A percentile compares a stretch with the other conserved stretches of the same genome.
Evolutionary conservation across 192 early-diverging fungal species (phyloP).

Genomic region (Neocallimastix lanati): DNA sequence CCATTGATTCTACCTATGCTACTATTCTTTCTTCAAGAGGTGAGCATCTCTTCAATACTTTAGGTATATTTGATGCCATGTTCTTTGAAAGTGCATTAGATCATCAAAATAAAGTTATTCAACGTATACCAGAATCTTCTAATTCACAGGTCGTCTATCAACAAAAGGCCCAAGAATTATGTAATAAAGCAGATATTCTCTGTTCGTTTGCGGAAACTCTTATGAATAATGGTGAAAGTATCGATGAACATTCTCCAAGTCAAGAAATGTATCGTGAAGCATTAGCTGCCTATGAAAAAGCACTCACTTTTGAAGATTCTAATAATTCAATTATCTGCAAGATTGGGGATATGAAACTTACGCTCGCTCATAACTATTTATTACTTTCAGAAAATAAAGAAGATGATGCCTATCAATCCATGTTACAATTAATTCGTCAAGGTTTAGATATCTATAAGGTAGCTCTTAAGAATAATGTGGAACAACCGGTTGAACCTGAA

Average conservation of each 20-base stretch:
- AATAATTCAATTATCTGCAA: background rate
- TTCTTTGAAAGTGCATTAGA: background rate
- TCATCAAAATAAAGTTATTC: background rate
- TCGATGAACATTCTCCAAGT: background rate
- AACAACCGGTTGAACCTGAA: background rate
- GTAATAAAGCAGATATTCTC: background rate
- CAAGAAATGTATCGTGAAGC: background rate
- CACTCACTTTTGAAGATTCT: background rate
- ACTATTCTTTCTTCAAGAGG: background rate
- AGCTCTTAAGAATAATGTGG: background rate
- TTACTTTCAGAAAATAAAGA: background rate
- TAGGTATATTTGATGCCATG: background rate
- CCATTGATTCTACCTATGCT: background rate
- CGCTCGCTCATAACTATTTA: background rate
- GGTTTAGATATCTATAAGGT: background rate
- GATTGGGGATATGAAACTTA: background rate
- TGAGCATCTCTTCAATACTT: background rate
- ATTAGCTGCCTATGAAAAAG: background rate
- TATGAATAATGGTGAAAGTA: background rate
- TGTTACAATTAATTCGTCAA: background rate
- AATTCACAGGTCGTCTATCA: background rate
- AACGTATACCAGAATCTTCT: background rate
- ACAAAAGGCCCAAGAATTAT: background rate
- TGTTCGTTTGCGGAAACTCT: background rate
- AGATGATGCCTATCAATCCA: background rate